These are phyloP conservation scores for Aspergillus mulundensis DNA, from an alignment of 495 filamentous ascomycete species.

Conservation along the genomic window DNA sequence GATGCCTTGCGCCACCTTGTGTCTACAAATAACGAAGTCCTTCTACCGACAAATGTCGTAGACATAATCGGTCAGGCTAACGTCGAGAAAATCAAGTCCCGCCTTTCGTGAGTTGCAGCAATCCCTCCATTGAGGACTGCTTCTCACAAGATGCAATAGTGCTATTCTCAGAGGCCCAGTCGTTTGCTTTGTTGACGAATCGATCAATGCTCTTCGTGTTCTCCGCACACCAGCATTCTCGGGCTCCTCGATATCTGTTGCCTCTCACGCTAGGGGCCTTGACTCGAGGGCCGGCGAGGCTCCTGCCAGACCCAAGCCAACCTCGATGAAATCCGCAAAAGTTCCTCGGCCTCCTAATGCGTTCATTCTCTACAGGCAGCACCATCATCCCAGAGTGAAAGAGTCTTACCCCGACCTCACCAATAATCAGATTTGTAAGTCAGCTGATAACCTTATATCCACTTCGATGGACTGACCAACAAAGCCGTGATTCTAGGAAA, in stretches of 20 bases:
- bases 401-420: slow-evolving; percentile 34
- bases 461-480: slow-evolving; percentile 19
- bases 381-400: slow-evolving; percentile 32
- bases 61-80: slow-evolving; percentile 25
- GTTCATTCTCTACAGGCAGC: slow-evolving; percentile 44
- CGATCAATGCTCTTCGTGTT: slow-evolving; percentile 26
- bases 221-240: slow-evolving; percentile 25
- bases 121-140: not conserved
- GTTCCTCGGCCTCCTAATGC: slow-evolving; percentile 43
- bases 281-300: not conserved
- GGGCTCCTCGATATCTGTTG: slow-evolving; percentile 21
- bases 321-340: slow-evolving; percentile 20
- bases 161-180: slow-evolving; percentile 24
- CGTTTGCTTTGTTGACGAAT: slow-evolving; percentile 24
- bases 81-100: slow-evolving; percentile 24
- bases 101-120: slow-evolving; percentile 19
- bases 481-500: slow-evolving; percentile 41
- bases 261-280: slow-evolving; percentile 13
- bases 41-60: slow-evolving; percentile 23
- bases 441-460: not conserved
- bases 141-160: slow-evolving; percentile 16
- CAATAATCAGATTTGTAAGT: slow-evolving; percentile 49
- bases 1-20: slow-evolving; percentile 24
- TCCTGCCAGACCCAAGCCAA: slow-evolving; percentile 2
- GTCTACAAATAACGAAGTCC: slow-evolving; percentile 27